Conservation (phyloP, 306 rosid genomes). For the Castanea mollissima region DNA sequence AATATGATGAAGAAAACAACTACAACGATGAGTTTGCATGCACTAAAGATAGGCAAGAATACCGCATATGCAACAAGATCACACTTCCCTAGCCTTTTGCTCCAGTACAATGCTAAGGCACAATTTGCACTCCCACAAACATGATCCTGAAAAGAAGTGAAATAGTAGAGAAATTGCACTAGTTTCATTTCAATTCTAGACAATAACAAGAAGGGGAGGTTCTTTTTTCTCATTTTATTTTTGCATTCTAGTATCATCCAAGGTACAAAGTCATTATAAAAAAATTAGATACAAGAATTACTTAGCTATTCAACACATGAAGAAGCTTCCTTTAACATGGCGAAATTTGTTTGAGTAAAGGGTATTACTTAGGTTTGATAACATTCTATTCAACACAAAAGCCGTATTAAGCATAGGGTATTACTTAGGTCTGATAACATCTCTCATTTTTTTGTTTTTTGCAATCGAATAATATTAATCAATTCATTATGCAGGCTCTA, state of each 20-base stretch:
- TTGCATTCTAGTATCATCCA: neutral
- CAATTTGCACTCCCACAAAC: slow-evolving; percentile 72
- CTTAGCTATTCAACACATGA: neutral
- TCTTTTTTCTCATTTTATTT: neutral
- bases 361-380: too few species aligned
- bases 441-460: neutral
- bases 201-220: neutral
- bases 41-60: slow-evolving; percentile 5
- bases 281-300: neutral
- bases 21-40: neutral
- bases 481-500: neutral
- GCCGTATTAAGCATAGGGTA: neutral
- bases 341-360: too few species aligned
- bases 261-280: neutral
- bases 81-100: too few species aligned
- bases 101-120: slow-evolving; percentile 36
- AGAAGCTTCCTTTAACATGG: neutral
- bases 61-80: slow-evolving; percentile 14
- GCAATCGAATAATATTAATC: neutral
- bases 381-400: too few species aligned
- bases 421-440: neutral
- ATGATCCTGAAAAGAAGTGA: slow-evolving; percentile 46
- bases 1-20: slow-evolving; percentile 1
- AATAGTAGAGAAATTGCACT: neutral
- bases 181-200: neutral